These are phyloP conservation scores for Cercophora sp. DNA, from an alignment of 495 filamentous ascomycete genomes.

Conservation along the genomic window DNA sequence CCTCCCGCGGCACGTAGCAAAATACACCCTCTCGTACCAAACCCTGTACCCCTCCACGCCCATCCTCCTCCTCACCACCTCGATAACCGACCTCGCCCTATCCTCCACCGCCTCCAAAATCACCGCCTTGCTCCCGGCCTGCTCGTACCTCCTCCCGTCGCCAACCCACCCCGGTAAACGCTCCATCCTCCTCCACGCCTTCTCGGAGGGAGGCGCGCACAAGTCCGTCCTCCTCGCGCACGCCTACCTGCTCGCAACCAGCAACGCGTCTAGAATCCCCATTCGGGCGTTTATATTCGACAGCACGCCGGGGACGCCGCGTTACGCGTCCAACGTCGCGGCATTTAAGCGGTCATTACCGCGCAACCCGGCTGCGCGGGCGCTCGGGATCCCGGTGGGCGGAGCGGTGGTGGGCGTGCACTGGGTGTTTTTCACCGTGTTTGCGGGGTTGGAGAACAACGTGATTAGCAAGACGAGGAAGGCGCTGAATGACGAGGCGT, in stretches of 20 bases:
- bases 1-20: constrained; percentile 34
- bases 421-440: constrained; percentile 17
- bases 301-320: constrained; percentile 28
- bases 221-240: constrained; percentile 29
- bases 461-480: constrained; percentile 23
- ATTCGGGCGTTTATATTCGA: constrained; percentile 33
- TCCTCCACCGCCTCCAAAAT: constrained; percentile 14
- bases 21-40: constrained; percentile 42
- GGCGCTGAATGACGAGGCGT: constrained; percentile 21
- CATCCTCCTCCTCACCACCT: constrained; percentile 33
- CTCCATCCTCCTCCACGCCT: constrained; percentile 38
- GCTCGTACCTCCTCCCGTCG: constrained; percentile 10
- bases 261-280: constrained; percentile 18
- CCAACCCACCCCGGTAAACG: too few relatives aligned
- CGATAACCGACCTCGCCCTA: constrained; percentile 19
- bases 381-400: constrained; percentile 12
- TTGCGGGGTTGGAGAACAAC: constrained; percentile 22
- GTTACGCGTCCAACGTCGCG: constrained; percentile 19
- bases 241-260: constrained; percentile 15
- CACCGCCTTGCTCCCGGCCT: constrained; percentile 15
- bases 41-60: constrained; percentile 34
- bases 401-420: constrained; percentile 19
- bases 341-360: constrained; percentile 25
- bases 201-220: constrained; percentile 42
- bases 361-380: constrained; percentile 16